phyloP scores from a whole-genome alignment of 441 rosid genomes.

The Aquilaria agallochum region DNA sequence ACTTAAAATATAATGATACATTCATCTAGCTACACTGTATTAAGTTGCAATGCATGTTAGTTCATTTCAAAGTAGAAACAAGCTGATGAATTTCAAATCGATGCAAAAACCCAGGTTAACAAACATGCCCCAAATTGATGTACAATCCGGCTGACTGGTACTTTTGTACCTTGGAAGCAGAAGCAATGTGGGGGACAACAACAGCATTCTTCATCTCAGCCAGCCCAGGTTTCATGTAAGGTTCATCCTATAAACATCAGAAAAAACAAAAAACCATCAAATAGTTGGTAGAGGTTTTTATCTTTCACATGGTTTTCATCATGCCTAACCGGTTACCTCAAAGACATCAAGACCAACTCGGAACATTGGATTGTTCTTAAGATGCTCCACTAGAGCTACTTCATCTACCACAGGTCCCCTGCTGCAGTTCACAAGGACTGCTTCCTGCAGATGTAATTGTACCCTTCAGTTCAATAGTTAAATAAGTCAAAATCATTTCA shows the following conservation, averaged over 20 bases:
- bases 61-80: too few species aligned
- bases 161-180: conserved; percentile 81
- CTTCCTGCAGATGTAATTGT: conserved; percentile 52
- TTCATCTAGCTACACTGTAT: not conserved
- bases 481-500: not conserved
- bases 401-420: conserved; percentile 93
- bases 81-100: too few species aligned
- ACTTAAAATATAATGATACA: not conserved
- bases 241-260: conserved; percentile 61
- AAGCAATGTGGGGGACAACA: conserved; percentile 92
- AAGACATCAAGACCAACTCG: conserved; percentile 97
- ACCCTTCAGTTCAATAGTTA: conserved; percentile 4
- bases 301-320: not conserved
- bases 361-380: conserved; percentile 85
- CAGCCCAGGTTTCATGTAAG: conserved; percentile 93
- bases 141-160: too few species aligned
- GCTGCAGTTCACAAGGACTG: conserved; percentile 89
- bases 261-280: conserved; percentile 6
- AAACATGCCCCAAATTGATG: too few species aligned
- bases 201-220: conserved; percentile 87
- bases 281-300: not conserved
- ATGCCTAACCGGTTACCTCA: conserved; percentile 43
- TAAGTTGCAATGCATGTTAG: too few species aligned
- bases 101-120: too few species aligned
- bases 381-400: conserved; percentile 84